Conservation (phyloP, 306 rosid genomes). For the barrel medic (Medicago truncatula) region MtrunA17r5.0-ANR NC_053048.1:4072001-4072500, state of each 20-base stretch:
- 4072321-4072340: slow-evolving; percentile 19
- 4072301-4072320: slow-evolving; percentile 18
- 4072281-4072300: slow-evolving; percentile 16
- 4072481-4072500: slow-evolving; percentile 19
- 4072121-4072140: slow-evolving; percentile 49
- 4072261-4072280: slow-evolving; percentile 14
- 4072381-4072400: slow-evolving; percentile 18
- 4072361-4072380: slow-evolving; percentile 6
- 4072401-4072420: slow-evolving; percentile 16
- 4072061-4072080: slow-evolving; percentile 20
- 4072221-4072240: slow-evolving; percentile 26
- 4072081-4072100: background rate
- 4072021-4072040: background rate
- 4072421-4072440: slow-evolving; percentile 3
- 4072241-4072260: slow-evolving; percentile 16
- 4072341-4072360: slow-evolving; percentile 32
- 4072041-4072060: slow-evolving; percentile 5
- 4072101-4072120: slow-evolving; percentile 15
- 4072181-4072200: slow-evolving; percentile 51
- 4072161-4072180: slow-evolving; percentile 83
- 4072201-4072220: slow-evolving; percentile 10
- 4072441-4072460: background rate
- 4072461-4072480: slow-evolving; percentile 6
- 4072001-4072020: background rate
- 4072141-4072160: slow-evolving; percentile 81